A percentile compares a stretch with the other conserved stretches of the same genome.
Conservation (phyloP, 2,329 filamentous ascomycete species). For the Daldinia eschscholtzii region DNA sequence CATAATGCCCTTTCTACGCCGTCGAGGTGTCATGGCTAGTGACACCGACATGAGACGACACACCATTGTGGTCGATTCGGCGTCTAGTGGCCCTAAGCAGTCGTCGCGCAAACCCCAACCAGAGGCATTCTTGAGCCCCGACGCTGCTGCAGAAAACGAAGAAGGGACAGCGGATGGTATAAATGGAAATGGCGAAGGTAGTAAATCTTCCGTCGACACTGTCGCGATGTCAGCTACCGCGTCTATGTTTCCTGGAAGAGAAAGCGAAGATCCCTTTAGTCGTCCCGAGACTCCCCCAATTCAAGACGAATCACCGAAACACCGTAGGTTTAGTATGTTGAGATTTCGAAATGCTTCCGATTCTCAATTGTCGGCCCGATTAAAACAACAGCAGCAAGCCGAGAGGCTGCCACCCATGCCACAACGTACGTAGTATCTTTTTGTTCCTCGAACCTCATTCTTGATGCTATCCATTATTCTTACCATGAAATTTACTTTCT, state of each 20-base stretch:
- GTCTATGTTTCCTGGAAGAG: conserved; percentile 41
- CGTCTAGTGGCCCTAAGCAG: conserved; percentile 33
- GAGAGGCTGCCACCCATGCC: conserved; percentile 69
- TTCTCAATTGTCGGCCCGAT: conserved; percentile 82
- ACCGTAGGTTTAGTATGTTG: conserved; percentile 77
- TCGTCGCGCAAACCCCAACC: conserved; percentile 41
- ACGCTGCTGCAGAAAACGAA: conserved; percentile 32
- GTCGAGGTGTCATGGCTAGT: conserved; percentile 70
- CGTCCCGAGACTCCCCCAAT: conserved; percentile 64
- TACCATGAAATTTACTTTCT: conserved; percentile 34
- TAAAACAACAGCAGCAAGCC: conserved; percentile 73
- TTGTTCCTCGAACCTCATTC: conserved; percentile 28
- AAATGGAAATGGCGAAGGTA: conserved; percentile 35
- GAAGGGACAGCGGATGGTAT: conserved; percentile 20
- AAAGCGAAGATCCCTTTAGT: conserved; percentile 50
- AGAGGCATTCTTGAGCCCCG: conserved; percentile 43
- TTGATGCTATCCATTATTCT: conserved; percentile 9
- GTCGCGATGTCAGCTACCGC: conserved; percentile 36
- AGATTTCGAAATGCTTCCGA: conserved; percentile 94
- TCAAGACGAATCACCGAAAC: conserved; percentile 68
- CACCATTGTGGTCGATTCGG: conserved; percentile 55
- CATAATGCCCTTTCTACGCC: conserved; percentile 72
- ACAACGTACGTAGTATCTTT: conserved; percentile 63
- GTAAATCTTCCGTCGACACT: conserved; percentile 44
- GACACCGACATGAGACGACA: conserved; percentile 70